phyloP scores from a whole-genome alignment of 352 stramenopile species.

The Phytophthora megakarya region DNA sequence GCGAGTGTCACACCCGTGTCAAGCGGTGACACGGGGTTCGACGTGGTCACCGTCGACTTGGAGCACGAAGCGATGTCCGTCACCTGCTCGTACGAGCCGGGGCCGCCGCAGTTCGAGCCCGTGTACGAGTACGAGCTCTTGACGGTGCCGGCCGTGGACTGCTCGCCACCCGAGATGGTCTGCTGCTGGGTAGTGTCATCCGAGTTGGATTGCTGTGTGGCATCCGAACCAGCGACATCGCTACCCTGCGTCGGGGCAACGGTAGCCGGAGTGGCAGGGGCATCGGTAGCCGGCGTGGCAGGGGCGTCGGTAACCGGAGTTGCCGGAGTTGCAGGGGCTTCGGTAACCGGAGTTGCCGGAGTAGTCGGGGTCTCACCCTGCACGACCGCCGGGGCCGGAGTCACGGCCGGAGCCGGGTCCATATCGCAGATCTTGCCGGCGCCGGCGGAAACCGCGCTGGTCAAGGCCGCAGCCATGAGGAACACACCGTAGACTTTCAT shows the following conservation, averaged over 20 bases:
- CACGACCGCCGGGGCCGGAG: background rate
- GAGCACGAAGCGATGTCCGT: constrained; percentile 64
- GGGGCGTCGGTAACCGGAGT: constrained; percentile 7
- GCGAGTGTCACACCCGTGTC: constrained; percentile 68
- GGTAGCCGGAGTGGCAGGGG: constrained; percentile 14
- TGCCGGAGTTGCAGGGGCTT: constrained; percentile 3
- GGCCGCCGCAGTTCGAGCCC: constrained; percentile 53
- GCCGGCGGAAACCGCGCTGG: constrained; percentile 26
- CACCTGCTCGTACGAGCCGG: constrained; percentile 72
- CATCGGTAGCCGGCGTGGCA: constrained; percentile 12
- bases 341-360: background rate
- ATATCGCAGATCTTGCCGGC: constrained; percentile 37
- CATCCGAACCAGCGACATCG: constrained; percentile 9
- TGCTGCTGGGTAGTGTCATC: constrained; percentile 21
- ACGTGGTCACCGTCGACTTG: constrained; percentile 48
- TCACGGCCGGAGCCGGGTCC: constrained; percentile 24
- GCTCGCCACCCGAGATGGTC: constrained; percentile 27
- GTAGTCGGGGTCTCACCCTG: background rate
- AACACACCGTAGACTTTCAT: constrained; percentile 44
- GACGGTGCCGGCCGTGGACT: constrained; percentile 46
- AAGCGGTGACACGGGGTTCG: constrained; percentile 58
- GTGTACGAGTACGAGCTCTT: constrained; percentile 59
- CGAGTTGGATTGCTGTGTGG: too few species aligned
- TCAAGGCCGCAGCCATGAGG: constrained; percentile 35
- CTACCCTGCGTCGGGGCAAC: constrained; percentile 13